Base-by-base conservation (phyloP, 768 basidiomycete species). In the Fomitopsis serialis region DNA sequence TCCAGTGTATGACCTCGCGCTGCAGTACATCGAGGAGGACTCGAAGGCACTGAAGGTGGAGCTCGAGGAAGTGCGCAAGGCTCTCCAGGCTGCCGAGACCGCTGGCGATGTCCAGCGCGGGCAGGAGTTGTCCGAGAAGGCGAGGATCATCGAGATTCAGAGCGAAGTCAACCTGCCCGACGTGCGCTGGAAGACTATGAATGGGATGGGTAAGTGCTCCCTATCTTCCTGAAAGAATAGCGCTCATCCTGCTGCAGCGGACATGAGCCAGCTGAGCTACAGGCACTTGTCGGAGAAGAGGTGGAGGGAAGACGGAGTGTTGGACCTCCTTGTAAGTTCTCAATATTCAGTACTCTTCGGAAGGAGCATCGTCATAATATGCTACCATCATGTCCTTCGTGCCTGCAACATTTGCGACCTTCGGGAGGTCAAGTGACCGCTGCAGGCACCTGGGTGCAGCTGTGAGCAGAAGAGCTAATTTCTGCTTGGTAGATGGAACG, bases 401-500 rank as follows among this genome's bases (percentile, higher is more conserved):
- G 32, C 17, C 36, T 27, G 27, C 22, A 2, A n/a, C 9, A 23
- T 21, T 10, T 46, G 45, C 23, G 24, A 25, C 25, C 7, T 15
- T 46, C 45, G 24, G 29, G 13, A 54, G 32, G 7, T 12, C n/a
- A 1, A 46, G n/a, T 43, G 27, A 47, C 34, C 34, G 22, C n/a
- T n/a, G n/a, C n/a, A n/a, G n/a, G n/a, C n/a, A n/a, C n/a, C n/a
- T n/a, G n/a, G n/a, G n/a, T n/a, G n/a, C n/a, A n/a, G n/a, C n/a
- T n/a, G n/a, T n/a, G n/a, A n/a, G n/a, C n/a, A n/a, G n/a, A n/a
- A n/a, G n/a, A n/a, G n/a, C n/a, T n/a, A n/a, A n/a, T n/a, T n/a
- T n/a, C n/a, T n/a, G n/a, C n/a, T n/a, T n/a, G n/a, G 7, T 63
- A 94, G 88, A 97, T 97, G 92, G 90, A 97, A 65, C 87, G 95